phyloP scores from a whole-genome alignment of 2,329 filamentous ascomycete species.

The Dryadomyces quercivorus region DNA sequence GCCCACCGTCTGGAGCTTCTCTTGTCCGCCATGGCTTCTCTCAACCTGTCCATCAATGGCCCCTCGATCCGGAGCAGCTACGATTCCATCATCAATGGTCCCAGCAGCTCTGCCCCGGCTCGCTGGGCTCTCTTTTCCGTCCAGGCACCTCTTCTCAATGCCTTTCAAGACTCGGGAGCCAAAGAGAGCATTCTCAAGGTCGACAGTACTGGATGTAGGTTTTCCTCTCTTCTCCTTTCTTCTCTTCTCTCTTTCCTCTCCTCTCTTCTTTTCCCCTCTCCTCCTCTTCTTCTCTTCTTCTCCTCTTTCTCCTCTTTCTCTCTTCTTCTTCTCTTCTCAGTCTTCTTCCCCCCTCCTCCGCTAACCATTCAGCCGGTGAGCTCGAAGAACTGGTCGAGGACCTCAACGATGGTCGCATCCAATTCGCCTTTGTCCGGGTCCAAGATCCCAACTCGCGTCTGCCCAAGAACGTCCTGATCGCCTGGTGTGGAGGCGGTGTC shows the following conservation, averaged over 20 bases:
- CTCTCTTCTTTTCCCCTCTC: neutral
- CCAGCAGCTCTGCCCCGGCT: constrained; percentile 49
- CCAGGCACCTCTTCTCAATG: constrained; percentile 80
- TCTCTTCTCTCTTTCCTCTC: too few species aligned
- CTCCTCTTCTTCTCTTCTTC: neutral
- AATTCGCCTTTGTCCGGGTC: constrained; percentile 94
- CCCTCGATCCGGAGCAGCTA: constrained; percentile 78
- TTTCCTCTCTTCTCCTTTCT: neutral
- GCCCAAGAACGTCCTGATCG: constrained; percentile 86
- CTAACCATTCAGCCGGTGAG: constrained; percentile 59
- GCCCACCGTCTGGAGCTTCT: neutral
- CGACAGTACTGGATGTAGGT: constrained; percentile 71
- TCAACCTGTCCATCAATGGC: constrained; percentile 69
- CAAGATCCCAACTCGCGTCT: constrained; percentile 85
- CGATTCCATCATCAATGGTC: constrained; percentile 42
- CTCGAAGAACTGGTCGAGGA: constrained; percentile 83
- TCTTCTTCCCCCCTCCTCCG: neutral
- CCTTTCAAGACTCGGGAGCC: constrained; percentile 72
- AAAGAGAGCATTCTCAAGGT: constrained; percentile 97
- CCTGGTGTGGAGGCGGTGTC: constrained; percentile 94
- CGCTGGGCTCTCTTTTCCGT: constrained; percentile 95
- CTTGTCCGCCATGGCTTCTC: constrained; percentile 52
- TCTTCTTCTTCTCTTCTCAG: neutral
- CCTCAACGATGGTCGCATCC: constrained; percentile 90
- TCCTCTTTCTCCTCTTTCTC: too few species aligned